A percentile compares a stretch with the other conserved stretches of the same genome.
phyloP scores from a whole-genome alignment of 352 stramenopile species.

The Peronospora destructor region DNA sequence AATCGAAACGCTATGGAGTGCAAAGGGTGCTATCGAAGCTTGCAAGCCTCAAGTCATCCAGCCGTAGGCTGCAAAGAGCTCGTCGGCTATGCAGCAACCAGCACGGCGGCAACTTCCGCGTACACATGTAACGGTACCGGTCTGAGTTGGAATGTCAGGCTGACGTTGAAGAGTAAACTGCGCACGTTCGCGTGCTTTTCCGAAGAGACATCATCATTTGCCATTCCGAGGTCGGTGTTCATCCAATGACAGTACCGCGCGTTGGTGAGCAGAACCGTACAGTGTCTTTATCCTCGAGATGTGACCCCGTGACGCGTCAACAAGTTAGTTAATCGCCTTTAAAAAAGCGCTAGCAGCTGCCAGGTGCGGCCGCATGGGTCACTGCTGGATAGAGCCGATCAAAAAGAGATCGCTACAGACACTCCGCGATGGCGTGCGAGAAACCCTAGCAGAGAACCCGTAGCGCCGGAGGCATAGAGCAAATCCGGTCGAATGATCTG shows the following conservation, averaged over 20 bases:
- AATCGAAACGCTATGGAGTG: conserved; percentile 4
- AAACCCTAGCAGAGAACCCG: too few species aligned
- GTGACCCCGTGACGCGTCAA: too few species aligned
- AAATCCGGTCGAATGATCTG: conserved; percentile 17
- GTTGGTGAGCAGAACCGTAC: conserved; percentile 10
- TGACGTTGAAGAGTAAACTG: conserved; percentile 20
- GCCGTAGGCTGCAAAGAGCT: too few species aligned
- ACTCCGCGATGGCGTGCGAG: conserved; percentile 13
- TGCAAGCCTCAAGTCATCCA: too few species aligned
- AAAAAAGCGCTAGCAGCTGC: conserved; percentile 6
- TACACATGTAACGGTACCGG: neutral
- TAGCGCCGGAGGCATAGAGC: neutral
- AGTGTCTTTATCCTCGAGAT: conserved; percentile 7
- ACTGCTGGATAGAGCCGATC: conserved; percentile 1
- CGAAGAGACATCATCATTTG: neutral
- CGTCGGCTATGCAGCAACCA: neutral
- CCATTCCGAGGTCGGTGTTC: conserved; percentile 1
- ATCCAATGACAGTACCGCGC: conserved; percentile 9
- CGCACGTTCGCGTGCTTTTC: conserved; percentile 20
- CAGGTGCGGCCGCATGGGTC: conserved; percentile 1
- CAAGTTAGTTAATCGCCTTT: neutral
- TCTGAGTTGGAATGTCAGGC: conserved; percentile 27
- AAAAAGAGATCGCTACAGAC: neutral
- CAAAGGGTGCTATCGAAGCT: too few species aligned
- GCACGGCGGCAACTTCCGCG: neutral